These are phyloP conservation scores for Petunia secreta DNA, from an alignment of 257 asterid species.

Conservation along the genomic window DNA sequence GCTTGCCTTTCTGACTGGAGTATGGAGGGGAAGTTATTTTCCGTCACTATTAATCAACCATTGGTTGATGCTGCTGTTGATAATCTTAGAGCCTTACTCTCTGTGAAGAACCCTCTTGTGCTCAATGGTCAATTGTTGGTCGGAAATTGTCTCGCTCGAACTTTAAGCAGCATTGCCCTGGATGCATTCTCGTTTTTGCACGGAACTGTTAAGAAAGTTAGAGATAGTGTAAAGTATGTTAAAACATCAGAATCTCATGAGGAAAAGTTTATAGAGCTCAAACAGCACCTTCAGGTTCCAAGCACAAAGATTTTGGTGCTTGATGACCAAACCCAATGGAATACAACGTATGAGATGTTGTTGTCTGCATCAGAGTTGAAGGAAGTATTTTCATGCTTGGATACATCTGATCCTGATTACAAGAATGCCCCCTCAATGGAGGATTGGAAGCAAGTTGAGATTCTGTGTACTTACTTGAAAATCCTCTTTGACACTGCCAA, in stretches of 20 bases:
- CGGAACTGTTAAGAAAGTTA: conserved; percentile 65
- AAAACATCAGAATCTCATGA: conserved; percentile 81
- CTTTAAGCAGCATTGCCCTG: conserved; percentile 67
- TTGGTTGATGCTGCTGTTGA: conserved; percentile 61
- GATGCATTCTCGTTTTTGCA: conserved; percentile 56
- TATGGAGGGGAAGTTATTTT: conserved; percentile 81
- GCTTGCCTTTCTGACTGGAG: conserved; percentile 92
- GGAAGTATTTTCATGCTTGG: conserved; percentile 89
- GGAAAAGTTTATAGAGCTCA: conserved; percentile 83
- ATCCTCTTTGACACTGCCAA: conserved; percentile 80
- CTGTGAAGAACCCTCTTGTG: conserved; percentile 79
- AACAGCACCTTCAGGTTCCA: conserved; percentile 89
- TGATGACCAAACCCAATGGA: conserved; percentile 85
- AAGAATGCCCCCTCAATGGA: conserved; percentile 57
- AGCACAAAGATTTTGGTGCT: conserved; percentile 68
- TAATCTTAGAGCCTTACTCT: conserved; percentile 74
- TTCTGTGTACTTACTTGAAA: conserved; percentile 60
- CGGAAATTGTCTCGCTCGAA: conserved; percentile 80
- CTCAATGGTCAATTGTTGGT: conserved; percentile 84
- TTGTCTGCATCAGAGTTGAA: conserved; percentile 76
- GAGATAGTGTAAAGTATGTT: conserved; percentile 89
- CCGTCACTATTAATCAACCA: conserved; percentile 72
- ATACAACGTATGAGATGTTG: conserved; percentile 91
- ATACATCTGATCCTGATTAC: conserved; percentile 77
- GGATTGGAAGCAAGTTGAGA: conserved; percentile 85